These are phyloP conservation scores for Tuber melanosporum DNA, from an alignment of 495 filamentous ascomycete species.

Conservation along the genomic window DNA sequence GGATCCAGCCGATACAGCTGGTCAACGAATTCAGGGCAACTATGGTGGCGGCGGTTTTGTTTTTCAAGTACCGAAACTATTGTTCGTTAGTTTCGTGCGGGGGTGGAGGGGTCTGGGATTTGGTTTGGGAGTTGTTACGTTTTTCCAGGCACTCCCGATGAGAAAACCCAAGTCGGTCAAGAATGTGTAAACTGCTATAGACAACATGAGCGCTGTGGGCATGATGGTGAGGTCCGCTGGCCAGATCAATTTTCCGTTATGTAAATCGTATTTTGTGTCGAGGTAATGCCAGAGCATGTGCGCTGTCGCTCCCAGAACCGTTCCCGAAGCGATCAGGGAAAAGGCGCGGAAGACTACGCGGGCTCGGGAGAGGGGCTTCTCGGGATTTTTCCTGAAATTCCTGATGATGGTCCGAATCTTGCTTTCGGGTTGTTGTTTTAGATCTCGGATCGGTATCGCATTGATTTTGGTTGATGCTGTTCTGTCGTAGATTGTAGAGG, in stretches of 20 bases:
- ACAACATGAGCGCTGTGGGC: slow-evolving; percentile 20
- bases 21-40: slow-evolving; percentile 21
- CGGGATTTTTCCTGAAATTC: slow-evolving; percentile 24
- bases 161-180: slow-evolving; percentile 23
- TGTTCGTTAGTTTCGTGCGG: background rate
- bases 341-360: slow-evolving; percentile 27
- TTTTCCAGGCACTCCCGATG: slow-evolving; percentile 26
- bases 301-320: slow-evolving; percentile 16
- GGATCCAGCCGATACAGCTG: slow-evolving; percentile 17
- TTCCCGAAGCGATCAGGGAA: slow-evolving; percentile 26
- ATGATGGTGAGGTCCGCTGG: background rate
- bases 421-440: slow-evolving; percentile 9
- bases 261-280: slow-evolving; percentile 7
- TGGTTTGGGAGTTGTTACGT: slow-evolving; percentile 6
- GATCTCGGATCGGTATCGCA: slow-evolving; percentile 6
- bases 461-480: slow-evolving; percentile 17
- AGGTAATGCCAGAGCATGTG: slow-evolving; percentile 33
- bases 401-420: slow-evolving; percentile 29
- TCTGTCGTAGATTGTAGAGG: slow-evolving; percentile 7
- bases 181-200: slow-evolving; percentile 25
- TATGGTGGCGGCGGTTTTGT: slow-evolving; percentile 11
- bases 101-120: background rate
- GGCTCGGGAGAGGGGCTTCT: slow-evolving; percentile 23
- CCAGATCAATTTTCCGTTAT: slow-evolving; percentile 8
- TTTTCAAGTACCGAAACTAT: slow-evolving; percentile 32